Conservation (phyloP, 2,329 filamentous ascomycete genomes). For the Trichoderma atrobrunneum region DNA sequence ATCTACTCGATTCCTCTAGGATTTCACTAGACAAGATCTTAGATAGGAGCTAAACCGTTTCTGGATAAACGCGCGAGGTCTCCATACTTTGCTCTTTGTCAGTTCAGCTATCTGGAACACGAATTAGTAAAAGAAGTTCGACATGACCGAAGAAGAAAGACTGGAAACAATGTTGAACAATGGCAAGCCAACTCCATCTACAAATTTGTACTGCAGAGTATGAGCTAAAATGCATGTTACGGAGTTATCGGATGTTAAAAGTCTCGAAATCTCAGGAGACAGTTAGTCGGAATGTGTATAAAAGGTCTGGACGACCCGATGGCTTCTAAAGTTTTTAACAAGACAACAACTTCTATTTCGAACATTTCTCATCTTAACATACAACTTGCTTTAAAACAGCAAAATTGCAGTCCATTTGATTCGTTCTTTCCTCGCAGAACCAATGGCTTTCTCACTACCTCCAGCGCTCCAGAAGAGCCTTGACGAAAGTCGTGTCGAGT, state of each 20-base stretch:
- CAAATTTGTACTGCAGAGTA: not conserved
- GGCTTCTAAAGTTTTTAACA: not conserved
- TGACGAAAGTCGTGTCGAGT: not conserved
- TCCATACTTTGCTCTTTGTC: not conserved
- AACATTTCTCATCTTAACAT: not conserved
- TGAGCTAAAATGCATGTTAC: not conserved
- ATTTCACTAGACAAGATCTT: not conserved
- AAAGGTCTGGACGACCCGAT: not conserved
- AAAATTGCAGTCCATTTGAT: fast-evolving
- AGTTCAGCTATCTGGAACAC: not conserved
- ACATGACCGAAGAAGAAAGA: not conserved
- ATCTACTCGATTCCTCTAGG: not conserved
- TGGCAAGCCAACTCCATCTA: not conserved
- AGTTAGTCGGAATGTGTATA: not conserved
- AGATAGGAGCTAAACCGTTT: not conserved
- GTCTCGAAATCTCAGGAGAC: not conserved
- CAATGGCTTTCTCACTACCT: not conserved
- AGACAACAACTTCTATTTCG: not conserved
- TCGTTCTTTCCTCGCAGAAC: not conserved
- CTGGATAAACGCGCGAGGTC: not conserved
- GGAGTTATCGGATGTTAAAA: not conserved
- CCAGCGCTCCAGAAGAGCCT: not conserved
- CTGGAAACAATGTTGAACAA: not conserved
- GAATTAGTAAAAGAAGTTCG: not conserved
- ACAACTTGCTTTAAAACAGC: not conserved